Base-by-base conservation (phyloP, 768 basidiomycete genomes). In the Mycena rosella region DNA sequence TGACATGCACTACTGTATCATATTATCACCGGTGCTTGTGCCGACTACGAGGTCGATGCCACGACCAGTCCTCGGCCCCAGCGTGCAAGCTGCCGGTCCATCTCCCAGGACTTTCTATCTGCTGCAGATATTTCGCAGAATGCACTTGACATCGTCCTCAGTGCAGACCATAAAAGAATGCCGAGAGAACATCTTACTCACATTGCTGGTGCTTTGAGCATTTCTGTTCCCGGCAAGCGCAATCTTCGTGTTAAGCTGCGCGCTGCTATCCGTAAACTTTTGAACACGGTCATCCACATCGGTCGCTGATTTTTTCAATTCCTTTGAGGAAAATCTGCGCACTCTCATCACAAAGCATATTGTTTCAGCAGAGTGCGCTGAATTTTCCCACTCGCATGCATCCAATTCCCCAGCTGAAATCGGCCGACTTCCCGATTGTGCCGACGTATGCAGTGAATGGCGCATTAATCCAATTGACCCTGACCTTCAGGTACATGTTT, bases 401-500 rank as follows among this genome's bases (percentile, higher is more conserved):
- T 29, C 49, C 27, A n/a, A 14, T 24, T 51, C 49, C 13, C 49
- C 30, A 2, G 27, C 29, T 15, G 11, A 3, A 2, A 20, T 44
- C 45, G 9, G 29, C 59, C 11, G 32, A 38, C 15, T 53, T 36
- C 34, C 34, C 14, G 34, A 36, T 36, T 58, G 40, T 17, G 27
- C 57, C 2, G 40, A 40, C n/a, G 27, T 58, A 22, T 26, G 27
- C 26, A 20, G 17, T 30, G 40, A 58, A 38, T 58, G 40, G 57
- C 40, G n/a, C 6, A 30, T 20, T n/a, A 45, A 45, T 45, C 8
- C 11, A 24, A 45, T 44, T 17, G 40, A 58, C 29, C 57, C 42
- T 18, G 57, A 58, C 42, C 57, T 58, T 26, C 57, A 58, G 26
- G 42, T 45, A 26, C 24, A 29, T 11, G 45, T 36, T 36, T 14